These are phyloP conservation scores for Diaporthe ampelina DNA, from an alignment of 2,329 filamentous ascomycete genomes.

Conservation along the genomic window DNA sequence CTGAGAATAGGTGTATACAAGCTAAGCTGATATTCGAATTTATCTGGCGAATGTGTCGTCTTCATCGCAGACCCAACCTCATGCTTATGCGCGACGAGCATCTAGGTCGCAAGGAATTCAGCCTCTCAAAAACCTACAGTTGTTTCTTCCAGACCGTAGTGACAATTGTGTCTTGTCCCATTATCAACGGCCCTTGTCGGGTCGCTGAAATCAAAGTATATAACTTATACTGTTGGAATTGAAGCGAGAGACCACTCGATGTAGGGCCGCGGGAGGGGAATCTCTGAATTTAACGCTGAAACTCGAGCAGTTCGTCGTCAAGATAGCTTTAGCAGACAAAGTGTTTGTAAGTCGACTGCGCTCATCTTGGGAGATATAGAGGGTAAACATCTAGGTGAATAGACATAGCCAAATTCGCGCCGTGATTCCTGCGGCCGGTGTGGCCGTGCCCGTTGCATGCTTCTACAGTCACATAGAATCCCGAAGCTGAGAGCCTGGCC, in stretches of 20 bases:
- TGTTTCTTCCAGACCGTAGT: too few species aligned
- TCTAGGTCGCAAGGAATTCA: too few species aligned
- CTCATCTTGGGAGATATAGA: background rate
- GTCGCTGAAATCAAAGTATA: too few species aligned
- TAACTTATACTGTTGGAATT: too few species aligned
- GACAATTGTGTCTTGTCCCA: too few species aligned
- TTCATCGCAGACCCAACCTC: too few species aligned
- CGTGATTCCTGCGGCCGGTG: background rate
- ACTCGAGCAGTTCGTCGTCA: background rate
- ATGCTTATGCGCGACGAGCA: too few species aligned
- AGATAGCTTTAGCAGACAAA: background rate
- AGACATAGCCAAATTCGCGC: background rate
- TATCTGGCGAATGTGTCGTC: too few species aligned
- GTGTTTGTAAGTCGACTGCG: background rate
- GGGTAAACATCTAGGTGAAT: background rate
- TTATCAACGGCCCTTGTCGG: too few species aligned
- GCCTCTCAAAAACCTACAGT: too few species aligned
- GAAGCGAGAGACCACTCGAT: background rate
- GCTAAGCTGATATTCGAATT: too few species aligned
- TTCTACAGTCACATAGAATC: background rate
- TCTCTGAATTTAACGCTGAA: background rate
- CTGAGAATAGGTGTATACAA: too few species aligned
- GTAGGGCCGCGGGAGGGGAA: background rate
- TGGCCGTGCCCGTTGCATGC: background rate
- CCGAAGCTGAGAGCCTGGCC: background rate